Evolutionary conservation across 371 early-diverging fungal species (phyloP), one percentile per base, ranked within the genome.

Genomic region (Mortierella sp.): DNA sequence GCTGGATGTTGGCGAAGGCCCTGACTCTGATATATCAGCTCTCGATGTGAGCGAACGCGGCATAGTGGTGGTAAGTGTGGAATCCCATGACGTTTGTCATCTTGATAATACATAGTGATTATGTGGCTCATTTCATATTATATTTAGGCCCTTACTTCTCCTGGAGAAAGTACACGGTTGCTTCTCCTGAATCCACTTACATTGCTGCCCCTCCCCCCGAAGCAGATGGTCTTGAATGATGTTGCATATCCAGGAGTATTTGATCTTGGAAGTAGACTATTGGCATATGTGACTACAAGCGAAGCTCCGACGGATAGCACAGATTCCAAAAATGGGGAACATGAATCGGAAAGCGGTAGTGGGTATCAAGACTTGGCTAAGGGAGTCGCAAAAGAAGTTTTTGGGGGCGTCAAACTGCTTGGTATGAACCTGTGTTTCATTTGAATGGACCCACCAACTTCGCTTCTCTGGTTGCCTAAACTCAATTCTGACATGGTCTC

Each of bases 321-420:
- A 15, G 72, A 82, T 26, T 64, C 65, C 26, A 83, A 70, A 57
- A 42, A 72, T 28, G 72, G 57, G 9, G 71, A 72, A 15, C 43
- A 45, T 28, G 78, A 79, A 29, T 29, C 40, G 28, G 82, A 73
- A 47, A 58, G 62, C 31, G 63, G 61, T 37, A 66, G 58, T 22
- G 75, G 64, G 84, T 78, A 86, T 85, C 66, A 87, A 55, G 89
- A 88, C 32, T 80, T 88, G 23, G 91, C 90, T 1, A 89, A 89
- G 26, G 91, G 88, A 29, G 89, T 91, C 32, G 92, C 92, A 6
- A 91, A 91, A 60, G 93, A 91, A 72, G 90, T 93, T 29, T 87
- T 90, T 62, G 89, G 90, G 65, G 92, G 93, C n/a, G 87, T 93
- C 66, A 93, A 88, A 49, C 80, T 88, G 37, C 70, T 93, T 17